Base-by-base conservation (phyloP, 768 basidiomycete genomes). In the Mycena pura region DNA sequence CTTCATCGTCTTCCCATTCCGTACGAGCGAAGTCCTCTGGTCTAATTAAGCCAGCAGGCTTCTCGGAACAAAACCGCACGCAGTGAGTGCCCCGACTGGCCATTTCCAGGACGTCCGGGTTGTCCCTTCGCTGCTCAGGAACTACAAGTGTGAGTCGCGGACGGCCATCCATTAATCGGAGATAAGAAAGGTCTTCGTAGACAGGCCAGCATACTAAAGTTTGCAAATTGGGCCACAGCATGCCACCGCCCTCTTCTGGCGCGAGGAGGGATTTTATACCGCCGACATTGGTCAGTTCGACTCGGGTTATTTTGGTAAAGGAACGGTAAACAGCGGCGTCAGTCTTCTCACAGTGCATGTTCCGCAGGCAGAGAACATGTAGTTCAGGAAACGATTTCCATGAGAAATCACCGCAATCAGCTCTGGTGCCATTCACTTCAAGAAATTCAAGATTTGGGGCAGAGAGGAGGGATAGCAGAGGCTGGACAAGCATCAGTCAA, bases 391-490 rank as follows among this genome's bases (percentile, higher is more conserved):
- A 59, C 4, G 34, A 14, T 28, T 62, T 62, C 21, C 64, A 56
- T 7, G 64, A 58, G 17, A 66, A 44, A 17, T 62, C 60, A 6
- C 64, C 64, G 32, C 51, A 62, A n/a, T 66, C 64, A n/a, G 29
- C 50, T 24, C 60, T 58, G n/a, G 56, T 57, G 43, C 64, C 66
- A 2, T 34, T 24, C 10, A 76, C 46, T 47, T 77, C 77, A 1
- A 78, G 68, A 51, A 69, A 71, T 66, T 76, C 70, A 13, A 78
- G 66, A 36, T 76, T 75, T 13, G 67, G 65, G 49, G 67, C 45
- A 15, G 40, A 50, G 13, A 78, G 57, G 24, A 40, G 61, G 4
- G 66, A 41, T 14, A 78, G 57, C 15, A 65, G 48, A 3, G 39
- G 51, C 50, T 68, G 56, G 6, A 45, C 19, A 9, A 38, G 27